Conservation (phyloP, 352 stramenopile species). For the Pythium volutum region DNA sequence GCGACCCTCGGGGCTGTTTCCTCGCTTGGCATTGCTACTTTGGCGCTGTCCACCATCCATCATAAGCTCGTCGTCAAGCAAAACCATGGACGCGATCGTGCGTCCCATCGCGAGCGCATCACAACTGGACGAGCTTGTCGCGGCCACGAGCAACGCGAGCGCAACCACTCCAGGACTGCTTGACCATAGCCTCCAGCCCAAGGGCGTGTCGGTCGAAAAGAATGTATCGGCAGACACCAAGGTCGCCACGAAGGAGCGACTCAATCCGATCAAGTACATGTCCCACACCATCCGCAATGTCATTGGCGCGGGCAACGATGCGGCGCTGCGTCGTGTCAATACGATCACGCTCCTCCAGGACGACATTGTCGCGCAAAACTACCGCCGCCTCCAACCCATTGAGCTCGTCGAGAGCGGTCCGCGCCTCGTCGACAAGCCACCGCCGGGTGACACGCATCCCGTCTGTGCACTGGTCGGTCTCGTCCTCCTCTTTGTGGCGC, state of each 20-base stretch:
- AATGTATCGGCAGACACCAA: too few relatives aligned
- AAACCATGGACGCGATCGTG: too few relatives aligned
- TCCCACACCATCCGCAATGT: not conserved
- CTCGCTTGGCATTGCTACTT: too few relatives aligned
- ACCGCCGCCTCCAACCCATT: not conserved
- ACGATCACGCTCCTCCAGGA: constrained; percentile 4
- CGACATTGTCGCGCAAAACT: constrained; percentile 10
- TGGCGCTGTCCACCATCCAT: too few relatives aligned
- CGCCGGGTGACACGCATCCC: not conserved
- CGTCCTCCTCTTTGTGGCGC: constrained; percentile 30
- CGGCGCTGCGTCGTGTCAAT: not conserved
- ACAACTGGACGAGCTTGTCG: too few relatives aligned
- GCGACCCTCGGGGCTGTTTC: too few relatives aligned
- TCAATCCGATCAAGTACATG: not conserved
- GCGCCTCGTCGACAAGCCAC: not conserved
- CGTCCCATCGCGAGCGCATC: too few relatives aligned
- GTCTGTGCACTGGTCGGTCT: constrained; percentile 20
- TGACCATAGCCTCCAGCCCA: too few relatives aligned
- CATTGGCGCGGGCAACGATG: not conserved
- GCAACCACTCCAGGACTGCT: too few relatives aligned
- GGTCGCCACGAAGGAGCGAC: not conserved
- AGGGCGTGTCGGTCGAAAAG: not conserved
- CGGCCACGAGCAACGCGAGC: too few relatives aligned
- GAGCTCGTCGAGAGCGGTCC: constrained; percentile 2
- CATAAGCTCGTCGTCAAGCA: too few relatives aligned